phyloP scores from a whole-genome alignment of 768 basidiomycete species.

The Kwoniella pini region DNA sequence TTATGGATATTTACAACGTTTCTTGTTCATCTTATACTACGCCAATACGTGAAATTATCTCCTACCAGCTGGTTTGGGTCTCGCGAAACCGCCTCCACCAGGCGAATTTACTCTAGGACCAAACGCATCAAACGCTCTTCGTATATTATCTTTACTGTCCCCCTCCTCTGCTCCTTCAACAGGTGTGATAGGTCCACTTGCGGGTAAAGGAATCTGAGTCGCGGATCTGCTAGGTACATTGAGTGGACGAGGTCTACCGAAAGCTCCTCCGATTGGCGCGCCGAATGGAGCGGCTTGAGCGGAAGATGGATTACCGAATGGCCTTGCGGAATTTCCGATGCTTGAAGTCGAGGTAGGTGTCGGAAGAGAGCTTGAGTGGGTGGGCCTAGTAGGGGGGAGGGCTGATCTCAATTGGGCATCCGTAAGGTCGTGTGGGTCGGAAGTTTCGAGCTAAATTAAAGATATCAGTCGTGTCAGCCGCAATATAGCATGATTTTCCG shows the following conservation, averaged over 20 bases:
- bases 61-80: slow-evolving; percentile 49
- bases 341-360: slow-evolving; percentile 17
- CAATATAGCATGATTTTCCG: no score
- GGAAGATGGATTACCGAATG: slow-evolving; percentile 15
- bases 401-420: slow-evolving; percentile 65
- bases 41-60: slow-evolving; percentile 12
- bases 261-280: slow-evolving; percentile 25
- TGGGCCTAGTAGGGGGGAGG: slow-evolving; percentile 54
- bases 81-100: slow-evolving; percentile 46
- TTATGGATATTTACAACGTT: no score
- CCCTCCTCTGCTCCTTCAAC: slow-evolving; percentile 24
- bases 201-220: slow-evolving; percentile 33
- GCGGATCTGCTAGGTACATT: slow-evolving; percentile 30
- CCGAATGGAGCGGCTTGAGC: slow-evolving; percentile 2
- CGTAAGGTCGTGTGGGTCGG: slow-evolving; percentile 72
- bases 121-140: slow-evolving; percentile 50
- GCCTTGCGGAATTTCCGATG: slow-evolving; percentile 12
- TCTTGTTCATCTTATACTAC: no score
- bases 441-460: slow-evolving; percentile 77
- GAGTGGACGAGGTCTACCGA: slow-evolving; percentile 36
- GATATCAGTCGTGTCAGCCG: no score
- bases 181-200: slow-evolving; percentile 34
- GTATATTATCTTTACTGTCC: slow-evolving; percentile 41
- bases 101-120: slow-evolving; percentile 46
- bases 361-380: slow-evolving; percentile 41